Conservation (phyloP, 768 basidiomycete species). For the Guyanaporus albipodus region DNA sequence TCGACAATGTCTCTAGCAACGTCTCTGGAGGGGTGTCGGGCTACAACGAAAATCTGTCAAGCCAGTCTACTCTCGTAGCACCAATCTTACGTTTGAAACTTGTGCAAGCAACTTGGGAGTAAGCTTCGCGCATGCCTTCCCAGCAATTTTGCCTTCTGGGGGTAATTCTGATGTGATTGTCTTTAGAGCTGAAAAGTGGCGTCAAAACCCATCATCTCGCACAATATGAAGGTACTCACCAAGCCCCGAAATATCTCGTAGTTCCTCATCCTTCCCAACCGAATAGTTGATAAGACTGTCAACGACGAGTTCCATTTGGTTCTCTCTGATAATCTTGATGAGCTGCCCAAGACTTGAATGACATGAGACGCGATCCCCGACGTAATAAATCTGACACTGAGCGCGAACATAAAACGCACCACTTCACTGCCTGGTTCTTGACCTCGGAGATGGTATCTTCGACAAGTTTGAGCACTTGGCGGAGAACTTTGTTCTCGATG, state of each 20-base stretch:
- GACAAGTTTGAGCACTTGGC: conserved; percentile 79
- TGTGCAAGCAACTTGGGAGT: conserved; percentile 80
- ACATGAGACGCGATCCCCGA: conserved; percentile 1
- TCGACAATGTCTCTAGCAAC: conserved; percentile 77
- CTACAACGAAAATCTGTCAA: conserved; percentile 32
- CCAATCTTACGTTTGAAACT: conserved; percentile 59
- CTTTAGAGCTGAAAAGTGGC: conserved; percentile 66
- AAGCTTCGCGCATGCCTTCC: conserved; percentile 77
- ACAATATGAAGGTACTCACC: conserved; percentile 43
- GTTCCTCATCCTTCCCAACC: conserved; percentile 83
- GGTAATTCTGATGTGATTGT: conserved; percentile 92
- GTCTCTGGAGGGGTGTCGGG: conserved; percentile 72
- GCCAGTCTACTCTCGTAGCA: background rate
- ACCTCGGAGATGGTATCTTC: conserved; percentile 98
- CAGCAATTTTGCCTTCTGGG: conserved; percentile 73
- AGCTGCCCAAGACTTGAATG: conserved; percentile 73
- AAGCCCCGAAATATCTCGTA: conserved; percentile 90
- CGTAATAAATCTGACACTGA: background rate
- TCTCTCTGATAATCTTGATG: conserved; percentile 82
- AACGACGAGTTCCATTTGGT: conserved; percentile 80
- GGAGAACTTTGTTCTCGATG: conserved; percentile 80
- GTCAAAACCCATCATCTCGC: background rate
- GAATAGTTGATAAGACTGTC: conserved; percentile 88
- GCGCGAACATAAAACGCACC: conserved; percentile 42
- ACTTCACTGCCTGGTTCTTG: conserved; percentile 96